Percentiles rank a stretch among this genome's conserved stretches.
These are phyloP conservation scores for Arthroderma sp. DNA, from an alignment of 2,329 filamentous ascomycete species.

Conservation along the genomic window DNA sequence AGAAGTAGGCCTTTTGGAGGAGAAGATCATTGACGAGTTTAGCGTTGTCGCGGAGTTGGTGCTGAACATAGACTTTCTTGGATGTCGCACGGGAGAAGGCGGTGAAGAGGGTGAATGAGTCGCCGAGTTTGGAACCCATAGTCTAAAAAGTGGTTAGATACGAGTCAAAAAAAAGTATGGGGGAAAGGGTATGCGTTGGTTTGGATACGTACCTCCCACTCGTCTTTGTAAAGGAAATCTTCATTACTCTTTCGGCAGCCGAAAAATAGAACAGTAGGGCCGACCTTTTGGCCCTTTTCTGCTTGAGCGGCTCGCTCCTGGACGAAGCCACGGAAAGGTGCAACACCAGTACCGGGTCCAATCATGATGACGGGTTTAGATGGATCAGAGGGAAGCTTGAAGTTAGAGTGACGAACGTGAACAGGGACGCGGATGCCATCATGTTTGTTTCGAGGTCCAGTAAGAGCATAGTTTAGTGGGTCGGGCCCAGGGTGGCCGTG, in stretches of 20 bases:
- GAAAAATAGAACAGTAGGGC: slow-evolving; percentile 83
- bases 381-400: slow-evolving; percentile 94
- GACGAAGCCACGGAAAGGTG: slow-evolving; percentile 88
- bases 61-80: slow-evolving; percentile 94
- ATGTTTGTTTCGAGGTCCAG: slow-evolving; percentile 89
- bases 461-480: slow-evolving; percentile 73
- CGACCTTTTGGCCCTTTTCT: slow-evolving; percentile 66
- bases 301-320: slow-evolving; percentile 83
- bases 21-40: slow-evolving; percentile 79
- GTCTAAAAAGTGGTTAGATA: slow-evolving; percentile 39
- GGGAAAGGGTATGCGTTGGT: no score
- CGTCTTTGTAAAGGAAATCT: slow-evolving; percentile 82
- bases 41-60: slow-evolving; percentile 70
- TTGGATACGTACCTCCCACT: slow-evolving; percentile 66
- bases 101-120: slow-evolving; percentile 79
- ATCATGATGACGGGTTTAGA: slow-evolving; percentile 91
- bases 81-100: slow-evolving; percentile 84
- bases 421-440: slow-evolving; percentile 90
- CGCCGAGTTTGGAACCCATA: slow-evolving; percentile 70
- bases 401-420: slow-evolving; percentile 95
- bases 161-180: not conserved
- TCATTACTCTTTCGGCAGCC: slow-evolving; percentile 79
- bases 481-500: slow-evolving; percentile 59
- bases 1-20: slow-evolving; percentile 77
- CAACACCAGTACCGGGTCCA: slow-evolving; percentile 85